These are phyloP conservation scores for Leishmania tarentolae DNA, from an alignment of 208 protist genomes.

Conservation along the genomic window DNA sequence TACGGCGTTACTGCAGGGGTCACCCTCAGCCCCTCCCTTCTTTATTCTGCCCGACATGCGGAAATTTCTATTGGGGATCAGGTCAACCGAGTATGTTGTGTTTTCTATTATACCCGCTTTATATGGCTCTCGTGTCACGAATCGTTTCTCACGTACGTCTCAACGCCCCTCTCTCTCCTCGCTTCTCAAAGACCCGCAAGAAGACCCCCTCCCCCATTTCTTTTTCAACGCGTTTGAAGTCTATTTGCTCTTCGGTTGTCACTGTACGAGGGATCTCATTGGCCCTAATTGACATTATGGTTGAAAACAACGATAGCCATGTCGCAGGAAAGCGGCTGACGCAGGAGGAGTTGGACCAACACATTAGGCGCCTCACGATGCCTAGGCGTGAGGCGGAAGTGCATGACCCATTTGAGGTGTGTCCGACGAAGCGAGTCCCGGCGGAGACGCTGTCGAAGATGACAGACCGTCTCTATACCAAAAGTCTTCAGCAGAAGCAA, in stretches of 20 bases:
- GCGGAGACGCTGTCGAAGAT: slow-evolving; percentile 58
- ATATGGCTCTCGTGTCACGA: neutral
- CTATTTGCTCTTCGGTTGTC: neutral
- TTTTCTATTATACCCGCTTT: neutral
- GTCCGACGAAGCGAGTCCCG: slow-evolving; percentile 47
- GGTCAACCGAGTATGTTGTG: neutral
- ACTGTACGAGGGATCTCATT: neutral
- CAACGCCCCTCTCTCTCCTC: neutral
- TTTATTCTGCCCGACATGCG: neutral
- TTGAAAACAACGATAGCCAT: slow-evolving; percentile 8
- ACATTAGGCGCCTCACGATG: slow-evolving; percentile 48
- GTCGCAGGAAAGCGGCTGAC: slow-evolving; percentile 38
- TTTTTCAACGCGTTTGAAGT: neutral
- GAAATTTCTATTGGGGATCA: neutral
- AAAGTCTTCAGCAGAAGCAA: slow-evolving; percentile 41
- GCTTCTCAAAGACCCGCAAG: neutral
- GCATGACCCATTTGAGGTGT: slow-evolving; percentile 68
- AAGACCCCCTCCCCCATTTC: no score
- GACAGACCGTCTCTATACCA: slow-evolving; percentile 74
- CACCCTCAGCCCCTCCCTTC: no score
- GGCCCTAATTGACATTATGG: slow-evolving; percentile 9
- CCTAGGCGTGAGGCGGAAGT: slow-evolving; percentile 31
- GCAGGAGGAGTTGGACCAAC: slow-evolving; percentile 61
- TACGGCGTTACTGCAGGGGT: neutral
- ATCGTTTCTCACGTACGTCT: neutral